Conservation (phyloP, 2,329 filamentous ascomycete genomes). For the Basipetospora chlamydospora region DNA sequence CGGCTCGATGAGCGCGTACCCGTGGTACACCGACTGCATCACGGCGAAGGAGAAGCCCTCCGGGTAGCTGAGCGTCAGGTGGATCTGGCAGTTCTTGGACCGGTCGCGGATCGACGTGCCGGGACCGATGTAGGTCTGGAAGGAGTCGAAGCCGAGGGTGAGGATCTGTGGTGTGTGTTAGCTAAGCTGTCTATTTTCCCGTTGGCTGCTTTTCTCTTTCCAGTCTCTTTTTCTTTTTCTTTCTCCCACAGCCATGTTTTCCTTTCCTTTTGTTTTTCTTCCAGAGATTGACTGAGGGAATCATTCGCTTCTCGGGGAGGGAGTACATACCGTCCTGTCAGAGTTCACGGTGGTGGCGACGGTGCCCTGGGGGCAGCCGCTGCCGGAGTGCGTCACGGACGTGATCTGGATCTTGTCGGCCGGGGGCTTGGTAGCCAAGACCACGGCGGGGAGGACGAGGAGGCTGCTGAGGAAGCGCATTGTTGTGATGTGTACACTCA, state of each 20-base stretch:
- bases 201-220: not conserved
- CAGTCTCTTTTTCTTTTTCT: too few relatives aligned
- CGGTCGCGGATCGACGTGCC: conserved; percentile 6
- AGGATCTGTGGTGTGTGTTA: conserved; percentile 5
- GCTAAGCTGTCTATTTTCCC: not conserved
- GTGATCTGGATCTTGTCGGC: conserved; percentile 6
- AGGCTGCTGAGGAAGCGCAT: conserved; percentile 2
- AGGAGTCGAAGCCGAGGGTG: conserved; percentile 8
- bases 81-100: conserved; percentile 9
- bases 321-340: conserved; percentile 7
- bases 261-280: too few relatives aligned
- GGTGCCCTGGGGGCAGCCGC: conserved; percentile 7
- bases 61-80: conserved; percentile 8
- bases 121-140: conserved; percentile 9
- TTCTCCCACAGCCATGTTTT: too few relatives aligned
- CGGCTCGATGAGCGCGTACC: conserved; percentile 18
- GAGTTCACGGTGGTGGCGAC: conserved; percentile 5
- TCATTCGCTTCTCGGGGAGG: too few relatives aligned
- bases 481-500: too few relatives aligned
- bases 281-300: too few relatives aligned
- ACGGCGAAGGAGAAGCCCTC: conserved; percentile 13
- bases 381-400: conserved; percentile 6
- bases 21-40: conserved; percentile 21
- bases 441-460: conserved; percentile 3
- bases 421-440: conserved; percentile 4